phyloP scores from a whole-genome alignment of 495 filamentous ascomycete species.

The Staphylotrichum tortipilum region DNA sequence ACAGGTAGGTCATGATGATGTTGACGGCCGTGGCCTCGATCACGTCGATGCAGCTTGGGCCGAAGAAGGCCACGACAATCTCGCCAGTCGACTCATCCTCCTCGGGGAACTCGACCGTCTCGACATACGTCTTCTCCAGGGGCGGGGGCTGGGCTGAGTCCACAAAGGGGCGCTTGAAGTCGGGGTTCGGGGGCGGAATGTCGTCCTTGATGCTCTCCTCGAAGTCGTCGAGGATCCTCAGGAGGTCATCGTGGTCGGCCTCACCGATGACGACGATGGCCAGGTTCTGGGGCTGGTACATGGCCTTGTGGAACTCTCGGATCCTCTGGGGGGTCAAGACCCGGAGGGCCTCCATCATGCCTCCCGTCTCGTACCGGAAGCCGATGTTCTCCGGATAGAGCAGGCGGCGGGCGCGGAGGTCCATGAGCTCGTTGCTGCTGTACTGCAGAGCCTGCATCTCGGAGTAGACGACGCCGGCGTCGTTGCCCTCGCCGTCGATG shows the following conservation, averaged over 20 bases:
- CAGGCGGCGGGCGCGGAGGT: constrained; percentile 62
- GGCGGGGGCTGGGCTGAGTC: constrained; percentile 71
- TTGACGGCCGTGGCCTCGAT: constrained; percentile 58
- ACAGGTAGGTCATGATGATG: constrained; percentile 72
- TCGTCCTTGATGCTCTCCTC: constrained; percentile 77
- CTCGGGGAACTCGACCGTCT: constrained; percentile 87
- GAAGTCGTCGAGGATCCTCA: constrained; percentile 75
- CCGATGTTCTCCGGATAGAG: constrained; percentile 85
- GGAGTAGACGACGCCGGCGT: constrained; percentile 96
- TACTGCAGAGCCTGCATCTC: constrained; percentile 98
- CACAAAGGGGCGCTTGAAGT: constrained; percentile 82
- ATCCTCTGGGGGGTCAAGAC: constrained; percentile 83
- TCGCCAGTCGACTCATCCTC: constrained; percentile 91
- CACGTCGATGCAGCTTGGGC: constrained; percentile 65
- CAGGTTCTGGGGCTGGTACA: constrained; percentile 97
- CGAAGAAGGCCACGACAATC: constrained; percentile 73
- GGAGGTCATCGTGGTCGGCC: constrained; percentile 70
- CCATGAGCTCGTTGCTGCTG: constrained; percentile 71
- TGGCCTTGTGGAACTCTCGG: constrained; percentile 82
- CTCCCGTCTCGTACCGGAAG: constrained; percentile 94
- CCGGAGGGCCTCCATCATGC: constrained; percentile 86
- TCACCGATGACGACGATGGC: constrained; percentile 85
- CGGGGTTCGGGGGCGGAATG: constrained; percentile 61
- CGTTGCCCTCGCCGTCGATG: constrained; percentile 82
- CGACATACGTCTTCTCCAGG: constrained; percentile 57